Base-by-base conservation (phyloP, 1,139 yeast genomes). In the Debaryomycetaceae sp. region DNA sequence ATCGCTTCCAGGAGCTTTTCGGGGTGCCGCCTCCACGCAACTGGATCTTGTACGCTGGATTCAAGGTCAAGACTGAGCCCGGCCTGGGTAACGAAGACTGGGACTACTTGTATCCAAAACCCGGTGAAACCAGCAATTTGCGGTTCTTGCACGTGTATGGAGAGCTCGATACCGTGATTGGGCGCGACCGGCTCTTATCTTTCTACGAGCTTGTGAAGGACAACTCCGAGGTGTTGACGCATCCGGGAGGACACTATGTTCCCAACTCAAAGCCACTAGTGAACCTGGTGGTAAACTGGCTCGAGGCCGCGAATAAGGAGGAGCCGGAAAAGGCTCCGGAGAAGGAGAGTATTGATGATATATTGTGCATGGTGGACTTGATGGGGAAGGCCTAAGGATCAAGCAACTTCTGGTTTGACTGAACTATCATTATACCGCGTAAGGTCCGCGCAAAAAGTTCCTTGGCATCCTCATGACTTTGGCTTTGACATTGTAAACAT, bases 241-340 rank as follows among this genome's bases (percentile, higher is more conserved):
- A 83, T 47, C 81, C 87, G 2, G 94, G 94, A 22, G 92, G 93
- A 1, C 95, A 83, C 48, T 82, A 77, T 47, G 87, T 82, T 12
- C 95, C 95, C 4, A 78, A 78, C 39, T 68, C 80, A 3, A 76
- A 73, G 45, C 55, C 68, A 5, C 60, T 71, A 45, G 68, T 79
- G 2, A 68, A 66, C 25, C 71, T 75, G 35, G 77, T 79, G 2
- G 47, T 64, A 2, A 60, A 61, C 26, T 77, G 85, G 82, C 57
- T 78, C 20, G 50, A 47, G 29, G 32, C 40, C 2, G 39, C 36
- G 12, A 40, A 37, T 10, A 37, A 37, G 16, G 40, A 35, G 19
- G 38, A 35, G 26, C 39, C 32, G 13, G 13, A 19, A 10, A 35
- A 39, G 31, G 32, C 44, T 18, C 39, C 48, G 13, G 32, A 31